Conservation (phyloP, 345 rosid genomes). For the Kernera saxatilis region DNA sequence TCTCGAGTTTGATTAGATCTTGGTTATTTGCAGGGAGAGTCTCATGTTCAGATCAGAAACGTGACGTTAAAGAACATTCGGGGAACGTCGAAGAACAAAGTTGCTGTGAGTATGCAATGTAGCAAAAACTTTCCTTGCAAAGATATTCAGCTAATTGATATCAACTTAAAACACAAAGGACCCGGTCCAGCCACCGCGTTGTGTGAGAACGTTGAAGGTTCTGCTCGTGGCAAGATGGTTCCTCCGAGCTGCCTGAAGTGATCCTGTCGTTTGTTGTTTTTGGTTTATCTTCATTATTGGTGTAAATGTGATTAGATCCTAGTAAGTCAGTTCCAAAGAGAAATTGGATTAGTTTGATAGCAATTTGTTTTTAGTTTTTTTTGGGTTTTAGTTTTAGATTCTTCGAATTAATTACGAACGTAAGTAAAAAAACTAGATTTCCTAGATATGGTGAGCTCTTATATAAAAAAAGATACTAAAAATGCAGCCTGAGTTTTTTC, state of each 20-base stretch:
- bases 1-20: background rate
- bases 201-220: slow-evolving; percentile 21
- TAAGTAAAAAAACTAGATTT: too few species aligned
- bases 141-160: slow-evolving; percentile 20
- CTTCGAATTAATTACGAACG: too few species aligned
- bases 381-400: too few species aligned
- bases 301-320: background rate
- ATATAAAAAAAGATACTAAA: too few species aligned
- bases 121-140: slow-evolving; percentile 25
- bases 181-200: slow-evolving; percentile 7
- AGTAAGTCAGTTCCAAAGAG: background rate
- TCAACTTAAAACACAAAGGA: background rate
- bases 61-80: slow-evolving; percentile 24
- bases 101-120: slow-evolving; percentile 19
- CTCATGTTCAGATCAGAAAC: slow-evolving; percentile 23
- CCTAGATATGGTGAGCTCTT: too few species aligned
- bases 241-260: slow-evolving; percentile 9
- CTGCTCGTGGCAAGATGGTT: background rate
- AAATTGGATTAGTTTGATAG: background rate
- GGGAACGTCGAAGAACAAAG: slow-evolving; percentile 18
- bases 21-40: slow-evolving; percentile 7
- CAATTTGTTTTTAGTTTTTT: background rate
- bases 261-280: background rate
- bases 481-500: too few species aligned
- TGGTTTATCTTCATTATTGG: background rate